Percentiles rank a stretch among this genome's conserved stretches.
Evolutionary conservation across 1,284 basidiomycete genomes (phyloP).

Genomic region (Stygiomarasmius scandens): DNA sequence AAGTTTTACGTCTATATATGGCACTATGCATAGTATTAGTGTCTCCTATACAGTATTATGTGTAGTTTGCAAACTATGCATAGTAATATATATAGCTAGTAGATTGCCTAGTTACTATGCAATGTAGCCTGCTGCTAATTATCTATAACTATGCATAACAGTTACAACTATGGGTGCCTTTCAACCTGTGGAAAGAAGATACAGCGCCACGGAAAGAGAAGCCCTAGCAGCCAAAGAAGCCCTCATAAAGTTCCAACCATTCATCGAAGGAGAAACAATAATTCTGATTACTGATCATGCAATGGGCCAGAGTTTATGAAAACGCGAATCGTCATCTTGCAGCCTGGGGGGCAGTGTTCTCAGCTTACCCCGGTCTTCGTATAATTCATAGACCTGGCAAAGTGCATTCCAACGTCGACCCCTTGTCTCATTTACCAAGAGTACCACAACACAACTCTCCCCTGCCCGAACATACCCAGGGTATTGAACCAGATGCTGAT

Average conservation of each 20-base stretch:
- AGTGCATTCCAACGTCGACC: slow-evolving; percentile 35
- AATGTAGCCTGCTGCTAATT: too few species aligned
- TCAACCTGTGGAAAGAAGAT: too few species aligned
- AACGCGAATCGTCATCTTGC: slow-evolving; percentile 31
- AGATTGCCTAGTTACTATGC: too few species aligned
- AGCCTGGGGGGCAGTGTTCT: slow-evolving; percentile 29
- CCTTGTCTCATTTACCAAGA: slow-evolving; percentile 13
- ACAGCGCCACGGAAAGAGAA: slow-evolving; percentile 19
- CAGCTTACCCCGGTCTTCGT: slow-evolving; percentile 28
- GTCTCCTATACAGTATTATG: too few species aligned
- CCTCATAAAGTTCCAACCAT: slow-evolving; percentile 26
- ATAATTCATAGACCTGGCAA: slow-evolving; percentile 32
- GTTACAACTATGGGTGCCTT: too few species aligned
- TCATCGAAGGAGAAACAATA: slow-evolving; percentile 29
- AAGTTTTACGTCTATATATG: too few species aligned
- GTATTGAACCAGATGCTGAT: not conserved
- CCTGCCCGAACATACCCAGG: not conserved
- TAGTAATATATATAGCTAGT: too few species aligned
- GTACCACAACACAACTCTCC: slow-evolving; percentile 6
- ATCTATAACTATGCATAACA: too few species aligned
- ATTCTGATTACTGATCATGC: slow-evolving; percentile 32
- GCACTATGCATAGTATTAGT: too few species aligned
- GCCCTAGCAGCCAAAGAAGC: slow-evolving; percentile 32
- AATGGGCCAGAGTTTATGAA: slow-evolving; percentile 32
- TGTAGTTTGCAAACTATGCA: too few species aligned